Evolutionary conservation across 768 basidiomycete species (phyloP), one percentile per base, ranked within the genome.

Genomic region (Leucosporidium creatinivorum): DNA sequence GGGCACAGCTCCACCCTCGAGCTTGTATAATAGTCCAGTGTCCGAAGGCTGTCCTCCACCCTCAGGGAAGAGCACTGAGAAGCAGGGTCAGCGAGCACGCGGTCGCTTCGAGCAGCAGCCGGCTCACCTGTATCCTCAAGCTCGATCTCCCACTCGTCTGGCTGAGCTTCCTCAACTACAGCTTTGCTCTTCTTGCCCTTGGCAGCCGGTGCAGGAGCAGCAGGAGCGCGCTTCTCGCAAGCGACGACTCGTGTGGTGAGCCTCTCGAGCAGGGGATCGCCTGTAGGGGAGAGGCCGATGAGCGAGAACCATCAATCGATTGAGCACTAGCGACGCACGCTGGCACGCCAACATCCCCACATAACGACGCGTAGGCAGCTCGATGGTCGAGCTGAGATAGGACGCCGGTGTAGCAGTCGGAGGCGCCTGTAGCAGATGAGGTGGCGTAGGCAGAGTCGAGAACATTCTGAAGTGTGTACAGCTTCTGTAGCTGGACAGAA

Each of bases 21-120:
- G 8, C 13, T 44, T 13, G 15, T 12, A 44, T 2, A 44, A 9
- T 3, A 21, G 15, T 12, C 89, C 89, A 30, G 84, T 84, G 74
- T 91, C 90, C 0, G 85, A 85, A 1, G 88, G 87, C 70, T 91
- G 89, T 0, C 90, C 90, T 17, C 89, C 85, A 13, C 73, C 89
- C 77, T 90, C 89, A 0, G 89, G 89, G 76, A 90, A 91, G 57
- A 89, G 83, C 18, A 88, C 62, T 68, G 36, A 13, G 30, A 13
- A 36, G 21, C 15, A 50, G 17, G 28, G 39, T 50, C 49, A 36
- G 51, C 48, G 30, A 17, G n/a, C 31, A 28, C 30, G 12, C 44
- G 44, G 15, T 30, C 39, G 21, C 44, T 9, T 44, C 21, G 6
- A 60, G 48, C n/a, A 19, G 28, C 26, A 19, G 26, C 17, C 13